Evolutionary conservation across 306 rosid genomes (phyloP), one percentile per base, ranked within the genome.

Genomic region (Potentilla sterilis): DNA sequence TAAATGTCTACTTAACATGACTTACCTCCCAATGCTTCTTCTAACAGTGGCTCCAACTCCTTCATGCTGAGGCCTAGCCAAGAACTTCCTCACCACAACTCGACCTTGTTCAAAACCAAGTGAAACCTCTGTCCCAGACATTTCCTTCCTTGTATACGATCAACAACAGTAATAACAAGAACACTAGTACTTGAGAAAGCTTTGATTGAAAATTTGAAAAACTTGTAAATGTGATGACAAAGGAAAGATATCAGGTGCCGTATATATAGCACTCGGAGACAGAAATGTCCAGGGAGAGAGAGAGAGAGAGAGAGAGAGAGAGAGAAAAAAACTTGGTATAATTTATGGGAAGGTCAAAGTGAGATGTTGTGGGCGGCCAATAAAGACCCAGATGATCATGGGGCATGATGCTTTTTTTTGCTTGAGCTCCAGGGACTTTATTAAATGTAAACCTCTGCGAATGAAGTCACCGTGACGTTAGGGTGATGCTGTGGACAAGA

Each of bases 11-110:
- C 34, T 57, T 22, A 2, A 1, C 13, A 28, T 28, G 15, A 43
- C 70, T 66, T 81, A 90, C 99, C 99, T 63, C 77, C 99, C 99
- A 64, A 95, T 92, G 91, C 99, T 95, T 81, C 99, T 90, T 79
- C 99, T 85, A 74, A 95, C 99, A 88, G 89, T 84, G 42, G 99
- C 99, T 2, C 97, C 99, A 49, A 83, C 83, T 48, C 99, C 99
- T 82, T 95, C 99, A 79, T 66, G 91, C 76, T 92, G 99, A 79
- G 97, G 97, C 81, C 90, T 86, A 19, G 99, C 97, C 82, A 92
- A 84, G 84, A 95, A 92, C 73, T 92, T 90, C 72, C 91, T 89
- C 41, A 85, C 84, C 35, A 92, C 96, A 22, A 52, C 67, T 71
- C 99, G 96, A 47, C 97, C 89, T 65, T 90, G 83, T 35, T 55